phyloP scores from a whole-genome alignment of 2,329 filamentous ascomycete genomes.

The Xylaria sp. region DNA sequence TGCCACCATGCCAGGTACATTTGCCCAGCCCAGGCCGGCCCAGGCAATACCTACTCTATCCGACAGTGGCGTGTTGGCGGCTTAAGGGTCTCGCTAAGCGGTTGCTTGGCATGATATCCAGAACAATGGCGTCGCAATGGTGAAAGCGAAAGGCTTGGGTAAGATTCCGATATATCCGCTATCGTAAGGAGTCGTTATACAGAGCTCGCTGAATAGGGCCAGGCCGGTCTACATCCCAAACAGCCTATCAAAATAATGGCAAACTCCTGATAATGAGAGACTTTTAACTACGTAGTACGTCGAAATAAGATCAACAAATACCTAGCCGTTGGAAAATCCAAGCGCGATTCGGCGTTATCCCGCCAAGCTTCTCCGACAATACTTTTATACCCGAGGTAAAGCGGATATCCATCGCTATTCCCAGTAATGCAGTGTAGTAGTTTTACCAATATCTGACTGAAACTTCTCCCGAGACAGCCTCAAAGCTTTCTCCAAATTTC shows the following conservation, averaged over 20 bases:
- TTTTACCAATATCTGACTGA: constrained; percentile 27
- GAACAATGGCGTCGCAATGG: constrained; percentile 17
- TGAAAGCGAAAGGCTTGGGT: neutral
- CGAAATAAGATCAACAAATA: neutral
- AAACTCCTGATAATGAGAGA: neutral
- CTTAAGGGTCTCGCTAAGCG: constrained; percentile 25
- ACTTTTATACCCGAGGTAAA: constrained; percentile 26
- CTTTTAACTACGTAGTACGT: neutral
- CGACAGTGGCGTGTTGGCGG: constrained; percentile 20
- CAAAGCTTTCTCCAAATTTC: constrained; percentile 37
- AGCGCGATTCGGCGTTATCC: neutral
- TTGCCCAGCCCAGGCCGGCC: neutral
- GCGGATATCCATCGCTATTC: constrained; percentile 2
- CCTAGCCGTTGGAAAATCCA: neutral
- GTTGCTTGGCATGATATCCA: constrained; percentile 22
- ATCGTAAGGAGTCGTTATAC: neutral
- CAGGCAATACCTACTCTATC: constrained; percentile 1
- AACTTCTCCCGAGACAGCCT: constrained; percentile 14
- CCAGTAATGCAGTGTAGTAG: neutral
- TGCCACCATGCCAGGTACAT: neutral
- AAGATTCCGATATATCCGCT: neutral
- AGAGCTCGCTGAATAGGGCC: neutral
- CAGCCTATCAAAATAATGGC: neutral
- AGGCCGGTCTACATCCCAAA: neutral
- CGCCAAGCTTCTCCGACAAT: constrained; percentile 11